Percentiles rank a stretch among this genome's conserved stretches.
phyloP scores from a whole-genome alignment of 163 green algal species.

The Chloroidium sp. region DNA sequence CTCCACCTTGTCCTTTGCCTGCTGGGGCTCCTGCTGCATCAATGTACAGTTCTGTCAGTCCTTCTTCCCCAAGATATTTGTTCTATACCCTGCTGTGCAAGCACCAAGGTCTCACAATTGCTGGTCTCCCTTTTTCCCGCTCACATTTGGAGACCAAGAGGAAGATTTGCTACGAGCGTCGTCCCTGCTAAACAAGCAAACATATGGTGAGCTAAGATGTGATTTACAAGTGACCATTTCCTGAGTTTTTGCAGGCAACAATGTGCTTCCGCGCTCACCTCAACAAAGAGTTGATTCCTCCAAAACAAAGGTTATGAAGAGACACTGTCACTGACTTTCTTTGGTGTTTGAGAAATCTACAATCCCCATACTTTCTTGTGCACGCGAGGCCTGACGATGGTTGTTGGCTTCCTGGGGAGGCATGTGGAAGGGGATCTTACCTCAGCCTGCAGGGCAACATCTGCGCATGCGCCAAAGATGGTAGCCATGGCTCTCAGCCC shows the following conservation, averaged over 20 bases:
- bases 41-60: neutral
- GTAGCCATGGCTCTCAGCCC: constrained; percentile 44
- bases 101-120: neutral
- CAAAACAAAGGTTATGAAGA: neutral
- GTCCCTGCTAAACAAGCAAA: too few species aligned
- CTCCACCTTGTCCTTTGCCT: constrained; percentile 53
- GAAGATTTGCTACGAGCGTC: too few species aligned
- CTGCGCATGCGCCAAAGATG: constrained; percentile 38
- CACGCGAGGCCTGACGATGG: neutral
- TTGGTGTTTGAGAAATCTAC: too few species aligned
- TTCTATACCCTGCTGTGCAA: neutral
- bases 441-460: neutral
- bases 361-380: neutral
- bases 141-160: neutral
- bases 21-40: neutral
- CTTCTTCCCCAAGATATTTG: constrained; percentile 1
- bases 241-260: too few species aligned
- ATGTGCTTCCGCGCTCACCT: too few species aligned
- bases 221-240: too few species aligned
- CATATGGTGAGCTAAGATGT: too few species aligned
- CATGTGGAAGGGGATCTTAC: neutral
- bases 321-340: too few species aligned
- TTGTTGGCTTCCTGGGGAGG: neutral
- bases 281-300: neutral
- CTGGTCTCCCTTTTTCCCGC: neutral